These are phyloP conservation scores for Mortierella sp. DNA, from an alignment of 371 early-diverging fungal species.

Conservation along the genomic window DNA sequence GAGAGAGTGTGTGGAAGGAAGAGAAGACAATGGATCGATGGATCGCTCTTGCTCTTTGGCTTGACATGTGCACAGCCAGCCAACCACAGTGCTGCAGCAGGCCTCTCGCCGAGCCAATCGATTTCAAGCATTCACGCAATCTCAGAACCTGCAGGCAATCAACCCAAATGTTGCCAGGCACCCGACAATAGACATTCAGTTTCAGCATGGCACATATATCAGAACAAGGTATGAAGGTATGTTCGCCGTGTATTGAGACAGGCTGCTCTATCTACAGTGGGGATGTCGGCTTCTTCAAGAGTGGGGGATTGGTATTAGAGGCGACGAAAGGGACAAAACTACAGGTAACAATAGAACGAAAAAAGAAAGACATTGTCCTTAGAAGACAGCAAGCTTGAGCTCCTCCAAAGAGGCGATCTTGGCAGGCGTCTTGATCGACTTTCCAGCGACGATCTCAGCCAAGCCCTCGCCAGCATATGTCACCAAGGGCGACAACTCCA, in stretches of 20 bases:
- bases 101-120: no score
- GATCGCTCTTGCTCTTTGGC: no score
- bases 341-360: background rate
- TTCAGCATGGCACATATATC: no score
- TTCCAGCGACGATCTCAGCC: slow-evolving; percentile 50
- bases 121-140: no score
- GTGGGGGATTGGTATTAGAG: background rate
- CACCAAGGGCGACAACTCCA: slow-evolving; percentile 93
- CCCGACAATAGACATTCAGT: no score
- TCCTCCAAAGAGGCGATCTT: slow-evolving; percentile 31
- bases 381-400: slow-evolving; percentile 36
- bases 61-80: no score
- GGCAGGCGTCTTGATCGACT: slow-evolving; percentile 42
- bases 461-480: slow-evolving; percentile 95
- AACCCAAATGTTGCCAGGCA: no score
- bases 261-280: slow-evolving; percentile 23
- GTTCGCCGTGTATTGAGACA: background rate
- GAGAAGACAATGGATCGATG: background rate
- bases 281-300: background rate
- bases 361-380: slow-evolving; percentile 7
- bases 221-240: background rate
- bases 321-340: slow-evolving; percentile 1
- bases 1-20: background rate
- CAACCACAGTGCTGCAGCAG: background rate
- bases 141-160: no score